These are phyloP conservation scores for Arctostaphylos glauca DNA, from an alignment of 148 eudicot genomes.

Conservation along the genomic window DNA sequence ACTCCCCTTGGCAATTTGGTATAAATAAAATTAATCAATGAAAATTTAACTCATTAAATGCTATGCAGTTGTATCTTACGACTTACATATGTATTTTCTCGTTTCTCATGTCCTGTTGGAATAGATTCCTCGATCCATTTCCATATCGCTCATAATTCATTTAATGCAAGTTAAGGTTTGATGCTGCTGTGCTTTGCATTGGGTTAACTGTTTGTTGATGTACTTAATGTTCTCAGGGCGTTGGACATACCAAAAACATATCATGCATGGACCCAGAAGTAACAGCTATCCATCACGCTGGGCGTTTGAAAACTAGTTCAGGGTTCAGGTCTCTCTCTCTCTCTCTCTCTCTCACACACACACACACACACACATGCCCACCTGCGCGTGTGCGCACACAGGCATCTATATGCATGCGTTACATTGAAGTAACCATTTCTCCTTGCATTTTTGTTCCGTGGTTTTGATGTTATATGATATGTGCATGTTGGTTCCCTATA, in stretches of 20 bases:
- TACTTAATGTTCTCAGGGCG: slow-evolving; percentile 32
- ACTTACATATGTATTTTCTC: neutral
- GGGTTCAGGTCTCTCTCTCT: slow-evolving; percentile 27
- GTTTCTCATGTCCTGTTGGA: neutral
- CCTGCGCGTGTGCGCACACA: neutral
- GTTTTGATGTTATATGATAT: neutral
- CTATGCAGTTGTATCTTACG: neutral
- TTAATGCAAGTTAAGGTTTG: neutral
- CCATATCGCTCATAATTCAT: neutral
- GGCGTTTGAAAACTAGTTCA: slow-evolving; percentile 19
- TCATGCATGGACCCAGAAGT: slow-evolving; percentile 25
- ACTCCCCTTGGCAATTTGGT: neutral
- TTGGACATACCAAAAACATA: slow-evolving; percentile 24
- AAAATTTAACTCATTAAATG: neutral
- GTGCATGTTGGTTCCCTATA: slow-evolving; percentile 4
- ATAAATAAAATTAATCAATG: neutral
- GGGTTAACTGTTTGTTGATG: neutral
- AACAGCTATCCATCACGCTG: slow-evolving; percentile 17
- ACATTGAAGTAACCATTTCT: neutral
- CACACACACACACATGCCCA: neutral
- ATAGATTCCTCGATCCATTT: neutral
- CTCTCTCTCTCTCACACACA: neutral
- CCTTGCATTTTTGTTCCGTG: neutral
- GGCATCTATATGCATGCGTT: neutral
- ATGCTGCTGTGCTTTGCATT: neutral